Conservation (phyloP, 345 rosid genomes). For the Sonneratia alba region DNA sequence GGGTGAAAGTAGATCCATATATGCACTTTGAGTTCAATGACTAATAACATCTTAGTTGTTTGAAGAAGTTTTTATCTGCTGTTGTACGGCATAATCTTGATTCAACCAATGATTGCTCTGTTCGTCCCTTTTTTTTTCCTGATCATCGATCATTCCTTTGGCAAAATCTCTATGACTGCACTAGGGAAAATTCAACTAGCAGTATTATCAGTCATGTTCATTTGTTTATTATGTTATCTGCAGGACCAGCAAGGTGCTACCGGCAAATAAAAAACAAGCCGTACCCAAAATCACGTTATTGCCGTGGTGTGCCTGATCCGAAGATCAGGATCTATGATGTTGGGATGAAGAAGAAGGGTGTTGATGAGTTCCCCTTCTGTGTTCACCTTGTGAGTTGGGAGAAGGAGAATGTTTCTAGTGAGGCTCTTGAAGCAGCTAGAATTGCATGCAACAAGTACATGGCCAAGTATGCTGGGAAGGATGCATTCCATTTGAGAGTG, state of each 20-base stretch:
- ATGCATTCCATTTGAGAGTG: constrained; percentile 50
- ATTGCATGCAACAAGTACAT: constrained; percentile 54
- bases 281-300: constrained; percentile 41
- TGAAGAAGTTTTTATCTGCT: too few relatives aligned
- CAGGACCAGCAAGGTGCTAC: constrained; percentile 29
- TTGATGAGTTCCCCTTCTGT: constrained; percentile 50
- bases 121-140: too few relatives aligned
- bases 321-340: constrained; percentile 56
- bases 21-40: too few relatives aligned
- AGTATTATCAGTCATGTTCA: not conserved
- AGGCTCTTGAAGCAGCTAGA: constrained; percentile 49
- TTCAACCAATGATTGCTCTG: too few relatives aligned
- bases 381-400: constrained; percentile 52
- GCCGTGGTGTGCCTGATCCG: constrained; percentile 52
- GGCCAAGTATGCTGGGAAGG: constrained; percentile 50
- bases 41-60: too few relatives aligned
- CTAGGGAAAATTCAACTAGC: not conserved
- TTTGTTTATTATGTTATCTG: not conserved
- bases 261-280: constrained; percentile 49
- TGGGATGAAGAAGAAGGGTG: constrained; percentile 56
- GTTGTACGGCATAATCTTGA: too few relatives aligned
- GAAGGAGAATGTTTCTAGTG: constrained; percentile 49
- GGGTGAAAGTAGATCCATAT: too few relatives aligned
- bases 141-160: too few relatives aligned
- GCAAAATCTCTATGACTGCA: too few relatives aligned